A percentile compares a stretch with the other conserved stretches of the same genome.
phyloP scores from a whole-genome alignment of 257 asterid genomes.

The Fraxinus cuspidata region DNA sequence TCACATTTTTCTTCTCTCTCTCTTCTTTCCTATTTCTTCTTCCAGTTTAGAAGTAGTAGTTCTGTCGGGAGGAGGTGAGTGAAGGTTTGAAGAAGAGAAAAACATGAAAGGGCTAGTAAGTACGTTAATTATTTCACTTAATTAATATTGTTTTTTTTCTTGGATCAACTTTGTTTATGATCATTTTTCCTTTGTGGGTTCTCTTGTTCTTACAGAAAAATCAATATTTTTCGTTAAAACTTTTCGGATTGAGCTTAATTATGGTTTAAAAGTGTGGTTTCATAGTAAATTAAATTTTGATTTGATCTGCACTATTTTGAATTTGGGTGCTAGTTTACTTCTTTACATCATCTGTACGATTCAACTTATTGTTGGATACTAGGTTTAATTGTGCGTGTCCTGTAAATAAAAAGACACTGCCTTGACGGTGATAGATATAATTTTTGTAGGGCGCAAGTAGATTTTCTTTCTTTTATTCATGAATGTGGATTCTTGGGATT shows the following conservation, averaged over 20 bases:
- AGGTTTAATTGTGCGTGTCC: constrained; percentile 34
- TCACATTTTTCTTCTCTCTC: constrained; percentile 31
- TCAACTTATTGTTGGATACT: constrained; percentile 22
- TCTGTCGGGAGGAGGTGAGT: constrained; percentile 36
- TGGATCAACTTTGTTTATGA: constrained; percentile 25
- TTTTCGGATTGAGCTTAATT: constrained; percentile 17
- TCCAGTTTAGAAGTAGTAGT: constrained; percentile 25
- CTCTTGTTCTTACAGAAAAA: constrained; percentile 23
- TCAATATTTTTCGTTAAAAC: constrained; percentile 31
- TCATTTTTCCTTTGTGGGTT: constrained; percentile 32
- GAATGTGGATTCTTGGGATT: constrained; percentile 39
- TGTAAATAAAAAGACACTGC: constrained; percentile 22
- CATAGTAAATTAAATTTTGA: not conserved
- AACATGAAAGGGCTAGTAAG: constrained; percentile 98
- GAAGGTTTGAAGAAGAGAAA: constrained; percentile 50
- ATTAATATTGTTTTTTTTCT: not conserved
- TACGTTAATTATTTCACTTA: constrained; percentile 57
- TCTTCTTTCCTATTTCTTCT: constrained; percentile 32
- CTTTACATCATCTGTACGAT: constrained; percentile 37
- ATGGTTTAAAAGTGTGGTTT: not conserved
- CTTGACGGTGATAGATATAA: constrained; percentile 20
- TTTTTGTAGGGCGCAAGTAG: constrained; percentile 8
- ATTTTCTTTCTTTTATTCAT: constrained; percentile 22
- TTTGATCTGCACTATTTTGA: not conserved
- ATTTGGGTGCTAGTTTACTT: constrained; percentile 26